These are phyloP conservation scores for Aspergillus pseudoterreus DNA, from an alignment of 2,329 filamentous ascomycete genomes.

Conservation along the genomic window DNA sequence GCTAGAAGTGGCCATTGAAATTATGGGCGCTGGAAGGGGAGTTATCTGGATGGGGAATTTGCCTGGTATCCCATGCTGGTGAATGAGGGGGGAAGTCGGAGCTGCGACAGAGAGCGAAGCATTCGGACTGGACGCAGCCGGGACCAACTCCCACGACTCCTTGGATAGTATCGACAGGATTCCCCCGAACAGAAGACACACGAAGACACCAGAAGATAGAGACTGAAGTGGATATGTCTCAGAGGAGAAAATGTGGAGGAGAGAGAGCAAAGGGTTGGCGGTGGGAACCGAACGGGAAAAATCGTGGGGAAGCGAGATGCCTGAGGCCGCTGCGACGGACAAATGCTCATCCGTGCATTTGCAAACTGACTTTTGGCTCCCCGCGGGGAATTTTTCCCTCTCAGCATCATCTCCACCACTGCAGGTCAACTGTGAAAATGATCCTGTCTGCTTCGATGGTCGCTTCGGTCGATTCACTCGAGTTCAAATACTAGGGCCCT, in stretches of 20 bases:
- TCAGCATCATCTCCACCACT: not conserved
- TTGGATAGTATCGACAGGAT: too few relatives aligned
- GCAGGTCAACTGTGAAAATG: not conserved
- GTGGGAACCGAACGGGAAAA: not conserved
- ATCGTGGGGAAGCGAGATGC: conserved; percentile 12
- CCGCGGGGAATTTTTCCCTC: conserved; percentile 1
- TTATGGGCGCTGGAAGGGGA: too few relatives aligned
- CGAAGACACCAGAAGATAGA: too few relatives aligned
- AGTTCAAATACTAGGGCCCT: too few relatives aligned
- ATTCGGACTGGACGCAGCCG: too few relatives aligned
- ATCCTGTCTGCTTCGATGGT: not conserved
- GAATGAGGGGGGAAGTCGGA: too few relatives aligned
- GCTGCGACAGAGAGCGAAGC: too few relatives aligned
- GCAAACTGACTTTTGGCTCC: not conserved
- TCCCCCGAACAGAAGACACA: too few relatives aligned
- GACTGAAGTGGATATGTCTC: not conserved
- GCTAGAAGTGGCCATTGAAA: not conserved
- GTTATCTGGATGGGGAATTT: too few relatives aligned
- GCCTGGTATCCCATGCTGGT: too few relatives aligned
- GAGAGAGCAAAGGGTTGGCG: not conserved
- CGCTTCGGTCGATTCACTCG: not conserved
- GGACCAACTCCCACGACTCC: too few relatives aligned
- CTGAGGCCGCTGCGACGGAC: conserved; percentile 9
- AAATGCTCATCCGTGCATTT: conserved; percentile 14
- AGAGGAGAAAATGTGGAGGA: conserved; percentile 1